Conservation (phyloP, 306 rosid species). For the Cucurbita ficifolia region DNA sequence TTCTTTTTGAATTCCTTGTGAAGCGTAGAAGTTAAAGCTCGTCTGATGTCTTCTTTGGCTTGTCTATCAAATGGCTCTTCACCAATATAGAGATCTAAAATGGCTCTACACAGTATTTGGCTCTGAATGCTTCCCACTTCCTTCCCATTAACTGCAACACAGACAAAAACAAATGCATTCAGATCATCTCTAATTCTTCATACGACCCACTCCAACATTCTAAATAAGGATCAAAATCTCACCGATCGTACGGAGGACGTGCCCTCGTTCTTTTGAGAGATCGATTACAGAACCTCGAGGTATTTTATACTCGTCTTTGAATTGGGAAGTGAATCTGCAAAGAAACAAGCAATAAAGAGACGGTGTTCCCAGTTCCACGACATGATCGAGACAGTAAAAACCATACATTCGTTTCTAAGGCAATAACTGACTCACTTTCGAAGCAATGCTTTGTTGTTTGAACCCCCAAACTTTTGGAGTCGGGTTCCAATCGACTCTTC, state of each 20-base stretch:
- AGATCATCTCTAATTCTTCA: background rate
- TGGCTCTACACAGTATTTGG: slow-evolving; percentile 52
- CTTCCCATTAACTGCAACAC: slow-evolving; percentile 63
- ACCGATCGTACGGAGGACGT: slow-evolving; percentile 73
- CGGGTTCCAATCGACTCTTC: slow-evolving; percentile 80
- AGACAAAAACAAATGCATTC: background rate
- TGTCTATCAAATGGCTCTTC: slow-evolving; percentile 75
- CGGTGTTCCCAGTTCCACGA: background rate
- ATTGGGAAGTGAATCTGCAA: slow-evolving; percentile 88
- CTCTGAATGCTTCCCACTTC: slow-evolving; percentile 90
- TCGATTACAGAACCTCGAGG: slow-evolving; percentile 73
- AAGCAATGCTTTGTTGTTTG: slow-evolving; percentile 60
- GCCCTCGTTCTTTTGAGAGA: slow-evolving; percentile 57
- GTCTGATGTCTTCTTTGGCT: slow-evolving; percentile 71
- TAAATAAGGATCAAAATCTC: slow-evolving; percentile 19
- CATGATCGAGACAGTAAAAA: background rate
- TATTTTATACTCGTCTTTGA: slow-evolving; percentile 77
- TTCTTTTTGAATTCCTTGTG: slow-evolving; percentile 16
- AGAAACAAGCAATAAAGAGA: slow-evolving; percentile 10
- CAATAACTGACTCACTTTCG: slow-evolving; percentile 35
- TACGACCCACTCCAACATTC: background rate
- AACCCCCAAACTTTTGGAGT: slow-evolving; percentile 58
- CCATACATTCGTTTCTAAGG: background rate
- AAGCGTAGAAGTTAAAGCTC: slow-evolving; percentile 39
- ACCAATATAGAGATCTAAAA: slow-evolving; percentile 75